Percentiles rank a stretch among this genome's conserved stretches.
Evolutionary conservation across 495 filamentous ascomycete species (phyloP).

Genomic region (Mytilinidion resinicola): DNA sequence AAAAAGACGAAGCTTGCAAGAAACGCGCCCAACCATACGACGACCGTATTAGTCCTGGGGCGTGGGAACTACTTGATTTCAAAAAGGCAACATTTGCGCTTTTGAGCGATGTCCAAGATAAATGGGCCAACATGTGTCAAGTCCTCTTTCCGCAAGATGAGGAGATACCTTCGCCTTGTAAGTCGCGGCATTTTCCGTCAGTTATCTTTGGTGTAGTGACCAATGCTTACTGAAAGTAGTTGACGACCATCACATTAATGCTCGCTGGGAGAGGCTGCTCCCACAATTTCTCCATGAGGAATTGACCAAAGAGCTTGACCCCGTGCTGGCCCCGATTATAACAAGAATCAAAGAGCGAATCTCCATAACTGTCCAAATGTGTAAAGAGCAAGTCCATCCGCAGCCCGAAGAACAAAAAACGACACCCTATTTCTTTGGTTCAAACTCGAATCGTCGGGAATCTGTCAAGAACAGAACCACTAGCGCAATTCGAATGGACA

Average conservation of each 20-base stretch:
- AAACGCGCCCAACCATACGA: background rate
- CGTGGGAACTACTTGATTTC: background rate
- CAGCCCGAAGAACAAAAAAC: no score
- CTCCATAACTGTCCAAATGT: background rate
- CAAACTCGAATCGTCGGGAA: no score
- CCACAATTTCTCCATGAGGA: conserved; percentile 5
- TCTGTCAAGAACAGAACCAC: no score
- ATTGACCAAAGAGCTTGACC: background rate
- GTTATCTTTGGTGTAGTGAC: background rate
- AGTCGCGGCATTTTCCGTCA: background rate
- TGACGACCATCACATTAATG: background rate
- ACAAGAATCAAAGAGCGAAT: conserved; percentile 4
- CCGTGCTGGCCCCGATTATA: conserved; percentile 4
- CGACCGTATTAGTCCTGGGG: background rate
- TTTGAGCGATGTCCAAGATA: background rate
- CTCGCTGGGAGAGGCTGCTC: conserved; percentile 1
- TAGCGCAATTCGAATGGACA: no score
- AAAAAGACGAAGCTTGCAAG: background rate
- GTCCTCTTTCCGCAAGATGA: conserved; percentile 4
- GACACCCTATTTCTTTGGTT: no score
- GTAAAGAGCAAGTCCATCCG: background rate
- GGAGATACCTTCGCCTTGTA: conserved; percentile 5
- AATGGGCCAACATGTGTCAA: conserved; percentile 5
- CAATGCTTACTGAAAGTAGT: background rate
- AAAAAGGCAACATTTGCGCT: conserved; percentile 3